Conservation (phyloP, 768 basidiomycete species). For the Agrocybe praecox region DNA sequence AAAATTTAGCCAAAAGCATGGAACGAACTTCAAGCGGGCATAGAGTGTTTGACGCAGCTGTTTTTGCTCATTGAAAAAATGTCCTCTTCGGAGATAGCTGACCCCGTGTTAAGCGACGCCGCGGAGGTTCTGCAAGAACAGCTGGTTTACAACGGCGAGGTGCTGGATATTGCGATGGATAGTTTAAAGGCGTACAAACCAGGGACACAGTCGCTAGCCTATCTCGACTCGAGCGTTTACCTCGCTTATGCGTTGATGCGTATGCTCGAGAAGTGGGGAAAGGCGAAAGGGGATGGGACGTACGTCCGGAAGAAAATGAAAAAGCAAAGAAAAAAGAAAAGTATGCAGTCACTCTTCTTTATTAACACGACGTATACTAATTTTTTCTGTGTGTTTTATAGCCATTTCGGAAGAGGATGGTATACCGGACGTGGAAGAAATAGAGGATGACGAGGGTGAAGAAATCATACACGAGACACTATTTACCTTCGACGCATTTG, state of each 20-base stretch:
- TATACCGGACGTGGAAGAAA: slow-evolving; percentile 71
- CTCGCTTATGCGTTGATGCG: slow-evolving; percentile 83
- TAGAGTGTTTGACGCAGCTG: slow-evolving; percentile 92
- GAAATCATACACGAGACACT: slow-evolving; percentile 78
- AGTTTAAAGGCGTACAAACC: slow-evolving; percentile 79
- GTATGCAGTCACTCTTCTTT: slow-evolving; percentile 21
- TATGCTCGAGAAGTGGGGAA: slow-evolving; percentile 90
- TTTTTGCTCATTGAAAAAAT: slow-evolving; percentile 88
- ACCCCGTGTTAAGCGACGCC: slow-evolving; percentile 62
- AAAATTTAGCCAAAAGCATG: slow-evolving; percentile 83
- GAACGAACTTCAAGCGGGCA: slow-evolving; percentile 92
- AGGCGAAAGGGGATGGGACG: slow-evolving; percentile 67
- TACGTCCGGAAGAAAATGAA: slow-evolving; percentile 74
- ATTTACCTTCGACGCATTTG: slow-evolving; percentile 92
- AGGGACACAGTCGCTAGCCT: slow-evolving; percentile 76
- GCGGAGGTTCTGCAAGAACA: slow-evolving; percentile 85
- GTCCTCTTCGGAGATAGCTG: slow-evolving; percentile 52
- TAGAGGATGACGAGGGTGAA: slow-evolving; percentile 60
- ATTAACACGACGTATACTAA: slow-evolving; percentile 2
- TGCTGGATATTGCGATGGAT: slow-evolving; percentile 85
- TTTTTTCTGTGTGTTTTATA: slow-evolving; percentile 15
- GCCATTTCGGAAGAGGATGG: slow-evolving; percentile 59
- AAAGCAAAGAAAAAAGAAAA: slow-evolving; percentile 50
- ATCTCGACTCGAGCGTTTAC: slow-evolving; percentile 85
- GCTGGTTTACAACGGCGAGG: slow-evolving; percentile 93